phyloP scores from a whole-genome alignment of 768 basidiomycete genomes.

The Hemileccinum rubropunctum region DNA sequence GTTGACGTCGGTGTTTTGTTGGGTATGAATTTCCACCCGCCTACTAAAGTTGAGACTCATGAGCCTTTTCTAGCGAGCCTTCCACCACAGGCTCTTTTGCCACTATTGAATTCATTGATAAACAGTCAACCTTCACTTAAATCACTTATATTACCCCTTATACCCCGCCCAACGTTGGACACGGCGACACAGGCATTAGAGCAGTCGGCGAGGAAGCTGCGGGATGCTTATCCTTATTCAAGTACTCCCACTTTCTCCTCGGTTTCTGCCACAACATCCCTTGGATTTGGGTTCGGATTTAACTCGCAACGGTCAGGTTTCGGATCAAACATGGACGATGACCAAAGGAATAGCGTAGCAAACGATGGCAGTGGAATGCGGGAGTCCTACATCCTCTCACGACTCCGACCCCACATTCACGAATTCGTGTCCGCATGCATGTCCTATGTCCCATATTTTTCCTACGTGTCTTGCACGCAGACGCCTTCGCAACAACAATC shows the following conservation, averaged over 20 bases:
- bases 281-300: constrained; percentile 30
- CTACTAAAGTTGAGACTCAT: constrained; percentile 1
- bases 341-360: constrained; percentile 17
- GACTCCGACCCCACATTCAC: constrained; percentile 69
- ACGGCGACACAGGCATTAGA: constrained; percentile 67
- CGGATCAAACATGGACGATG: constrained; percentile 30
- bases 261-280: constrained; percentile 33
- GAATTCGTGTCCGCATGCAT: constrained; percentile 77
- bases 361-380: constrained; percentile 63
- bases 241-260: constrained; percentile 37
- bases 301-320: constrained; percentile 27
- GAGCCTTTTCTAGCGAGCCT: constrained; percentile 57
- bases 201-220: constrained; percentile 67
- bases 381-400: constrained; percentile 72
- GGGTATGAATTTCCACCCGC: constrained; percentile 46
- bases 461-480: constrained; percentile 43
- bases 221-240: constrained; percentile 84
- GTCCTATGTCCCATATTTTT: constrained; percentile 86
- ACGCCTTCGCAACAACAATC: constrained; percentile 15
- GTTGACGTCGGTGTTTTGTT: constrained; percentile 77
- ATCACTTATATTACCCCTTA: constrained; percentile 66
- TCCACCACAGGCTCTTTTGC: constrained; percentile 73
- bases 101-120: constrained; percentile 67
- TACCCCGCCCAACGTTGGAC: constrained; percentile 82
- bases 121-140: constrained; percentile 69